A percentile compares a stretch with the other conserved stretches of the same genome.
Evolutionary conservation across 768 basidiomycete genomes (phyloP).

Genomic region (Antrodiella citrinella): DNA sequence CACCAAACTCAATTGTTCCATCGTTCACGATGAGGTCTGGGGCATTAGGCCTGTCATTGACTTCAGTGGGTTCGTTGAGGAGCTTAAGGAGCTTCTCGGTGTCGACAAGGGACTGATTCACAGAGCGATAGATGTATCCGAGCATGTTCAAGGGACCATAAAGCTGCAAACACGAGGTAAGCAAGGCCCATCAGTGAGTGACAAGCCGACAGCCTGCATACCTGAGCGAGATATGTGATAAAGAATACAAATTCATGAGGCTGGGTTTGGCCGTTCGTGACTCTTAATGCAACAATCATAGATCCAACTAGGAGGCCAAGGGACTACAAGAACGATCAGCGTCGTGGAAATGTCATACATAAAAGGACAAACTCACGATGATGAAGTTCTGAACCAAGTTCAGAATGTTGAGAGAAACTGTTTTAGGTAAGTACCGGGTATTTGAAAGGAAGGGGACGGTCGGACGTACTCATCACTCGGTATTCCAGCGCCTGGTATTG

Average conservation of each 20-base stretch:
- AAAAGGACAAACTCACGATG: constrained; percentile 43
- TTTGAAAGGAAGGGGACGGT: constrained; percentile 3
- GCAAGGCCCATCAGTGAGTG: not conserved
- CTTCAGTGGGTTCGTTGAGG: constrained; percentile 74
- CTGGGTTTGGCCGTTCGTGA: constrained; percentile 43
- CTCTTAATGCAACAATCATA: constrained; percentile 66
- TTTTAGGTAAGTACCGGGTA: no score
- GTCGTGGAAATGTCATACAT: no score
- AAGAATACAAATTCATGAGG: constrained; percentile 70
- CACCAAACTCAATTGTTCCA: constrained; percentile 85
- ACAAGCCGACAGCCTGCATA: constrained; percentile 27
- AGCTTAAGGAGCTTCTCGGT: constrained; percentile 79
- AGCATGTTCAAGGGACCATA: constrained; percentile 72
- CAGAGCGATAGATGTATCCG: constrained; percentile 69
- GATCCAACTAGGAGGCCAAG: constrained; percentile 76
- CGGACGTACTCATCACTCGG: constrained; percentile 57
- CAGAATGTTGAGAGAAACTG: constrained; percentile 65
- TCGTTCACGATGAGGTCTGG: constrained; percentile 62
- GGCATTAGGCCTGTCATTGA: constrained; percentile 74
- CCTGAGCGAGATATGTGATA: constrained; percentile 76
- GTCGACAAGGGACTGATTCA: constrained; percentile 72
- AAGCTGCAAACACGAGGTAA: constrained; percentile 31
- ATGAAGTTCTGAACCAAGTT: constrained; percentile 79
- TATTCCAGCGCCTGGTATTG: constrained; percentile 71
- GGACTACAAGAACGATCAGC: constrained; percentile 36